Evolutionary conservation across 129 eudicot species (phyloP), one percentile per base, ranked within the genome.

Genomic region (Logfia minima): DNA sequence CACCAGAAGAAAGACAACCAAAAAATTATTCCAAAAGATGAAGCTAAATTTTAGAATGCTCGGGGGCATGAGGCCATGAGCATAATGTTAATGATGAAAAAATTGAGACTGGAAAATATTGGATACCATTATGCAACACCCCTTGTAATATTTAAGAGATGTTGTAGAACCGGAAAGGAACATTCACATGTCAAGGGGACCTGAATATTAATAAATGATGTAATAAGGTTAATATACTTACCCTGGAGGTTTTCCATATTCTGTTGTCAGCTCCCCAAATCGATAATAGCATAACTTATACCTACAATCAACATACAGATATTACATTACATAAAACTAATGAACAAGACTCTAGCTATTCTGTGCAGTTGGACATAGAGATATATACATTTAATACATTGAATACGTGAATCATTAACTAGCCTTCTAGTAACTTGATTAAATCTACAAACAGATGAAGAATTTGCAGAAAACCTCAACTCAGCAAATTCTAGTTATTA

Each of bases 181-280:
- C 39, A 63, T 63, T 63, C 34, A 31, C 21, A 31, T 4, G 70
- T 17, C 19, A 31, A 32, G 8, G 3, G 17, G 67, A 4, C 67
- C 18, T 62, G 8, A 69, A 56, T 7, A 80, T 48, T 14, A 71
- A 67, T 8, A 4, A 58, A 17, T 5, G 43, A 65, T 4, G 14
- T 19, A 63, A 18, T 6, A 26, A 72, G 34, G 74, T 72, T 34
- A 75, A 34, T 55, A 39, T 58, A 78, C 96, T 85, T 73, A 93
- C 97, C 97, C 97, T 69, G 98, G 87, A 77, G 98, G 98, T 70
- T 90, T 90, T 69, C 95, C 96, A 74, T 90, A 86, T 83, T 93
- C 98, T 18, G 98, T 93, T 28, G 95, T 91, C 85, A 93, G 75
- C 88, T 93, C 98, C 61, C 98, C 98, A 66, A 93, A 93, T 61